Base-by-base conservation (phyloP, 305 asterid genomes). In the Rubia peregrina region DNA sequence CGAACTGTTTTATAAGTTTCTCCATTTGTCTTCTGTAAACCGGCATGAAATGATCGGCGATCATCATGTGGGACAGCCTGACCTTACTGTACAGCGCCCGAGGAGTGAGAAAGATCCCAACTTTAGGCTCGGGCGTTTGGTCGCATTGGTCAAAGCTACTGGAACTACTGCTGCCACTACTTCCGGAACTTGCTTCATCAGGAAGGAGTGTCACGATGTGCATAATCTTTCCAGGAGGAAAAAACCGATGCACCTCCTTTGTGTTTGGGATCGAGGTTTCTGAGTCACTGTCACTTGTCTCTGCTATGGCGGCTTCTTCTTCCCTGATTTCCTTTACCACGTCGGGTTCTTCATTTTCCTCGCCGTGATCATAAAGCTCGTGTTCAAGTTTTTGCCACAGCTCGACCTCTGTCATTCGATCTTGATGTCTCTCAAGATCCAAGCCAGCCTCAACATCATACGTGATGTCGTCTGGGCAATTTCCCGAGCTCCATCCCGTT, bases 11-110 rank as follows among this genome's bases (percentile, higher is more conserved):
- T 46, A 91, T 91, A 65, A 91, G 83, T 83, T 82, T 88, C 69
- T 94, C 97, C 13, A 94, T 88, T 61, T 87, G 91, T 70, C 90
- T 81, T 83, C 95, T 86, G 75, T 94, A 94, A 60, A 85, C 89
- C 0, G 98, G 99, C 99, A 94, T 94, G 78, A 88, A 90, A 80
- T 94, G 99, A 71, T 94, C 99, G 1, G 92, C 90, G 41, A 94
- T 87, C 99, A 94, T 94, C 9, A 83, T 88, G 76, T 87, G 91
- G 26, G 98, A 94, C 64, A 94, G 80, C 86, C 99, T 87, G 41
- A 94, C 56, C 72, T 94, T 94, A 77, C 95, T 88, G 64, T 94
- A 94, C 75, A 88, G 72, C 6, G 91, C 83, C 76, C 99, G 76
- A 4, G 93, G 84, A 43, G 96, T 91, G 60, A 85, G 88, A 80